A percentile compares a stretch with the other conserved stretches of the same genome.
Evolutionary conservation across 2,329 filamentous ascomycete genomes (phyloP).

Genomic region (Verticillium nonalfalfae): DNA sequence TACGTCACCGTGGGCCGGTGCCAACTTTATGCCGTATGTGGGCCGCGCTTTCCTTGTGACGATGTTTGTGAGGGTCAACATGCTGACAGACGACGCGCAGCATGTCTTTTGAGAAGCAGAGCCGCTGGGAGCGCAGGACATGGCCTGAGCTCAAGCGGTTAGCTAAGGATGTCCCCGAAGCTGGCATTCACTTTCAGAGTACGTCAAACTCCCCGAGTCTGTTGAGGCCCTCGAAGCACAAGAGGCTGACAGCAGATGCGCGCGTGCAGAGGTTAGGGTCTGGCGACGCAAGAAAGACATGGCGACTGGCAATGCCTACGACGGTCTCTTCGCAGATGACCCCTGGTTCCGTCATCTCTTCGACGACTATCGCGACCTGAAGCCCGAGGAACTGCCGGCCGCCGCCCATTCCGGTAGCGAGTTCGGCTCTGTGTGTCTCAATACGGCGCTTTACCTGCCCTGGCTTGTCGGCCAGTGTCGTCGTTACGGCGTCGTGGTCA

Average conservation of each 20-base stretch:
- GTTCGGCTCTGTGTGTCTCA: conserved; percentile 68
- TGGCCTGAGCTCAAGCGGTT: conserved; percentile 52
- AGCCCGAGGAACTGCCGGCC: conserved; percentile 49
- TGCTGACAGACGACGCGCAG: conserved; percentile 11
- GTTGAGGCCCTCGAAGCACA: not conserved
- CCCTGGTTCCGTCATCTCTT: conserved; percentile 71
- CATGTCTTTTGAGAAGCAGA: conserved; percentile 25
- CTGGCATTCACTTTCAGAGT: conserved; percentile 68
- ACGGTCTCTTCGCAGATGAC: conserved; percentile 56
- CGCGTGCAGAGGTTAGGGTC: conserved; percentile 30
- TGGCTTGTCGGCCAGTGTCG: conserved; percentile 63
- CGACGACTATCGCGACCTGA: conserved; percentile 62
- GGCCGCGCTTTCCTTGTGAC: not conserved
- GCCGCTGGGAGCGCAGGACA: conserved; percentile 49
- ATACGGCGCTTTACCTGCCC: conserved; percentile 65
- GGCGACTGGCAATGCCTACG: conserved; percentile 57
- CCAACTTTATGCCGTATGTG: conserved; percentile 63
- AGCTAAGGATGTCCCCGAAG: conserved; percentile 57
- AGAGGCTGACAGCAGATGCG: not conserved
- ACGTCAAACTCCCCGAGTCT: conserved; percentile 38
- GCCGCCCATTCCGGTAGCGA: conserved; percentile 50
- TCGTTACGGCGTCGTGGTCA: conserved; percentile 50
- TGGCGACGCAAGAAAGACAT: conserved; percentile 54
- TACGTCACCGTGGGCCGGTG: conserved; percentile 74
- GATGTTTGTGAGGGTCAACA: not conserved